Evolutionary conservation across 192 early-diverging fungal species (phyloP).

Genomic region (Coemansia asiatica): DNA sequence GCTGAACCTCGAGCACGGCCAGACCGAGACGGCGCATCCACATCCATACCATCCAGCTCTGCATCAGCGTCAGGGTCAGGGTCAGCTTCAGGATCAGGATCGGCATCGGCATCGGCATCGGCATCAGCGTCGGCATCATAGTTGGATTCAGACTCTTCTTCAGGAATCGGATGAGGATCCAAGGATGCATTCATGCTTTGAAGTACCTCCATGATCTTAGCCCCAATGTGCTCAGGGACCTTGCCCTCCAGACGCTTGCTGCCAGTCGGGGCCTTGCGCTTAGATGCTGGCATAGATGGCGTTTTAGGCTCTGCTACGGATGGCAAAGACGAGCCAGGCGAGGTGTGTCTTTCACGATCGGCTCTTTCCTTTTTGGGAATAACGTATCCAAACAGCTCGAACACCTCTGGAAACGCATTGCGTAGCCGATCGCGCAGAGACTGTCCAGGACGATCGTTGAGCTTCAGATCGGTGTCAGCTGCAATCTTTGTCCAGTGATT

Average conservation of each 20-base stretch:
- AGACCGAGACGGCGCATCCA: neutral
- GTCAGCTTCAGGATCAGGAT: conserved; percentile 6
- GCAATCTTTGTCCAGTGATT: conserved; percentile 57
- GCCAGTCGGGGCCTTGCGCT: conserved; percentile 47
- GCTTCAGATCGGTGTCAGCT: conserved; percentile 44
- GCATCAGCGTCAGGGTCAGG: no score
- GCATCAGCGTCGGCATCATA: no score
- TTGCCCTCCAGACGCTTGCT: conserved; percentile 52
- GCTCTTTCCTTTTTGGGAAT: conserved; percentile 56
- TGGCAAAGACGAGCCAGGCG: conserved; percentile 1
- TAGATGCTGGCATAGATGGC: conserved; percentile 6
- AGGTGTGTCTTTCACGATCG: conserved; percentile 36
- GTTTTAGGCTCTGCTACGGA: neutral
- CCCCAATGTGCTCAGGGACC: conserved; percentile 37
- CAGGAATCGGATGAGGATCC: conserved; percentile 44
- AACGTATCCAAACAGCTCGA: conserved; percentile 53
- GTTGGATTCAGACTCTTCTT: conserved; percentile 8
- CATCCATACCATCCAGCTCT: neutral
- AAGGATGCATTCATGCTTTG: conserved; percentile 35
- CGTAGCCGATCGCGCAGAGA: conserved; percentile 54
- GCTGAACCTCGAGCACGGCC: no score
- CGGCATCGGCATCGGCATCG: no score
- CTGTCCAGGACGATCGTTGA: conserved; percentile 48
- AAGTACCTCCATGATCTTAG: conserved; percentile 36
- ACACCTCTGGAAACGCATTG: conserved; percentile 56